These are phyloP conservation scores for Candida mesenterica DNA, from an alignment of 1,139 yeast genomes.

Conservation along the genomic window DNA sequence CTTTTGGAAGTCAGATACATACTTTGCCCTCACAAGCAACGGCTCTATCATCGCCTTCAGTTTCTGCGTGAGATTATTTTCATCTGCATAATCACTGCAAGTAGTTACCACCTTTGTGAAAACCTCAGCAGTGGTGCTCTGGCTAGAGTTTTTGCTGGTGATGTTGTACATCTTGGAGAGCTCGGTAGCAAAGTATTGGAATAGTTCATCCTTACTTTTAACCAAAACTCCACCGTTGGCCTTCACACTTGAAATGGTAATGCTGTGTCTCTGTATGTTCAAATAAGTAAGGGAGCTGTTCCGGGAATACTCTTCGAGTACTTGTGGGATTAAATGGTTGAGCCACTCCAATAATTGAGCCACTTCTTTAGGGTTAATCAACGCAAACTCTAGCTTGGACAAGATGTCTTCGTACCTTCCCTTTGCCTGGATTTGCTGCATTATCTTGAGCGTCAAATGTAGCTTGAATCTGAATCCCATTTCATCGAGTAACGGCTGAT, in stretches of 20 bases:
- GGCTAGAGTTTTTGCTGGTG: constrained; percentile 1
- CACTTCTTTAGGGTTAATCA: constrained; percentile 11
- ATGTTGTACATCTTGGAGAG: constrained; percentile 4
- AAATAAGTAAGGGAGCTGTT: background rate
- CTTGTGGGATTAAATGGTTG: constrained; percentile 5
- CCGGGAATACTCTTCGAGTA: constrained; percentile 1
- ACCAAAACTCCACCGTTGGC: background rate
- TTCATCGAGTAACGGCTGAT: constrained; percentile 33
- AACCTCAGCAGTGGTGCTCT: constrained; percentile 1
- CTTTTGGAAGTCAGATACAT: constrained; percentile 10
- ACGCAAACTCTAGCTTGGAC: constrained; percentile 5
- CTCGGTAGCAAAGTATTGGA: constrained; percentile 7
- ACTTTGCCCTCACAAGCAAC: constrained; percentile 8
- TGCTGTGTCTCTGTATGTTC: background rate
- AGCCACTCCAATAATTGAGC: constrained; percentile 22
- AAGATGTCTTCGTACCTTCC: background rate
- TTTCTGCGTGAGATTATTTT: background rate
- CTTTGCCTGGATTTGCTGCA: constrained; percentile 6
- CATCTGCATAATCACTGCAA: background rate
- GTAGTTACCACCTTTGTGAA: constrained; percentile 2
- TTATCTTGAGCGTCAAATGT: constrained; percentile 12
- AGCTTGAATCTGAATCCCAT: constrained; percentile 25
- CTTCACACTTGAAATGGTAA: background rate
- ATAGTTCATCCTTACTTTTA: constrained; percentile 5
- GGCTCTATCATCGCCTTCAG: constrained; percentile 5